A percentile compares a stretch with the other conserved stretches of the same genome.
Conservation (phyloP, 148 eudicot genomes). For the Camellia sinensis region DNA sequence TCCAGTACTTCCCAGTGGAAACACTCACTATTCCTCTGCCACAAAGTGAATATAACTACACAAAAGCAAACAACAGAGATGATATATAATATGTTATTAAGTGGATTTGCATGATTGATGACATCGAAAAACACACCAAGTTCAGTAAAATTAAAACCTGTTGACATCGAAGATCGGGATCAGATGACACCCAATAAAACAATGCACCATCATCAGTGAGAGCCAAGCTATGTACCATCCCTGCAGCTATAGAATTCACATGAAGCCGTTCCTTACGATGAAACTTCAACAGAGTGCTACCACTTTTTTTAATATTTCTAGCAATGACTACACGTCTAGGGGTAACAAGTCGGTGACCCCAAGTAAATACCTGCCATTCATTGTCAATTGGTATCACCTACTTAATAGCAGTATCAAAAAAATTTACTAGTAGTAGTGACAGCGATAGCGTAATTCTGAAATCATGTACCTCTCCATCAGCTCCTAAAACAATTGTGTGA, state of each 20-base stretch:
- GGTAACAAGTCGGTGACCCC: slow-evolving; percentile 99
- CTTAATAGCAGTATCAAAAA: background rate
- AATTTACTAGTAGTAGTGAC: background rate
- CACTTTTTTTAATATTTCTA: slow-evolving; percentile 72
- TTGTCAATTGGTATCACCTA: slow-evolving; percentile 2
- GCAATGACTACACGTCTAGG: slow-evolving; percentile 80
- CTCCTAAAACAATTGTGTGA: slow-evolving; percentile 86
- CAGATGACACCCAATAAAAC: slow-evolving; percentile 89
- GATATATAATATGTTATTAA: background rate
- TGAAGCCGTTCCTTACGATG: slow-evolving; percentile 78
- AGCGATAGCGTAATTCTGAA: background rate
- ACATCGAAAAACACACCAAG: background rate
- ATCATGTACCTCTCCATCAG: slow-evolving; percentile 87
- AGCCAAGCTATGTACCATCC: slow-evolving; percentile 85
- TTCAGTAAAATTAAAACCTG: slow-evolving; percentile 53
- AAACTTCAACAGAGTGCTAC: slow-evolving; percentile 63
- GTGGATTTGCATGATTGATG: background rate
- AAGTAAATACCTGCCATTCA: slow-evolving; percentile 78
- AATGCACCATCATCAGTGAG: slow-evolving; percentile 85
- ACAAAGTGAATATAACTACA: slow-evolving; percentile 61
- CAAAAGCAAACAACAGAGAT: slow-evolving; percentile 1
- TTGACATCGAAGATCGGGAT: slow-evolving; percentile 81
- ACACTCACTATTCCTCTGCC: slow-evolving; percentile 62
- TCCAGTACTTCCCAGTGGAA: slow-evolving; percentile 93
- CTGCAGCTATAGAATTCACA: slow-evolving; percentile 80